phyloP scores from a whole-genome alignment of 805 yeast species.

The Yueomyces sinensis region DNA sequence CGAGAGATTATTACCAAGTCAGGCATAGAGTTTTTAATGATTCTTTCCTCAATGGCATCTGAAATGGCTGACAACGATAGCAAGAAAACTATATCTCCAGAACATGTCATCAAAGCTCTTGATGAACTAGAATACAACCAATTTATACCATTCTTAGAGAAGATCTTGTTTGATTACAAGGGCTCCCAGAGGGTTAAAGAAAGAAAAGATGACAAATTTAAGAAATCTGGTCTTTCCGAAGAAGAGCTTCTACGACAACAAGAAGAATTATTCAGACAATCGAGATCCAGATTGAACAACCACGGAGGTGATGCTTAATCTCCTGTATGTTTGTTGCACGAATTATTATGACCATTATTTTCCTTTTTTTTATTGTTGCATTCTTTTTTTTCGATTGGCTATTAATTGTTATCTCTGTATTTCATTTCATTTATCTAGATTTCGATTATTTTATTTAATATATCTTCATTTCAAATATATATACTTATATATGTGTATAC shows the following conservation, averaged over 20 bases:
- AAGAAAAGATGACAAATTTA: slow-evolving; percentile 82
- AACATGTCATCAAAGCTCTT: slow-evolving; percentile 85
- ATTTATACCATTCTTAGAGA: slow-evolving; percentile 70
- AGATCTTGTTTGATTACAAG: slow-evolving; percentile 74
- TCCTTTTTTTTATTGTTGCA: too few species aligned
- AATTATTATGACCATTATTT: too few species aligned
- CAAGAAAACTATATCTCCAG: slow-evolving; percentile 92
- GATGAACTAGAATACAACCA: slow-evolving; percentile 77
- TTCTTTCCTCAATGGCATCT: slow-evolving; percentile 81
- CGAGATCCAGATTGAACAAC: slow-evolving; percentile 46
- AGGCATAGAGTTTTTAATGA: slow-evolving; percentile 92
- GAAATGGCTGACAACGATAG: slow-evolving; percentile 95
- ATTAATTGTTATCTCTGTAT: too few species aligned
- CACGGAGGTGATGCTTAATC: background rate
- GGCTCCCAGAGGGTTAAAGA: slow-evolving; percentile 82
- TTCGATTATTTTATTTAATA: too few species aligned
- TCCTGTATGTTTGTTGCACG: too few species aligned
- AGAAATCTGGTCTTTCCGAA: slow-evolving; percentile 81
- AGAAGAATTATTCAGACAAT: slow-evolving; percentile 77
- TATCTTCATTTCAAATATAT: too few species aligned
- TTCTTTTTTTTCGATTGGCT: too few species aligned
- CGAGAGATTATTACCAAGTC: slow-evolving; percentile 92
- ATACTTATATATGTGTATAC: too few species aligned
- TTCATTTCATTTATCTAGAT: too few species aligned
- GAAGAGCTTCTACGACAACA: slow-evolving; percentile 88